Evolutionary conservation across 768 basidiomycete genomes (phyloP).

Genomic region (Russula virescens): DNA sequence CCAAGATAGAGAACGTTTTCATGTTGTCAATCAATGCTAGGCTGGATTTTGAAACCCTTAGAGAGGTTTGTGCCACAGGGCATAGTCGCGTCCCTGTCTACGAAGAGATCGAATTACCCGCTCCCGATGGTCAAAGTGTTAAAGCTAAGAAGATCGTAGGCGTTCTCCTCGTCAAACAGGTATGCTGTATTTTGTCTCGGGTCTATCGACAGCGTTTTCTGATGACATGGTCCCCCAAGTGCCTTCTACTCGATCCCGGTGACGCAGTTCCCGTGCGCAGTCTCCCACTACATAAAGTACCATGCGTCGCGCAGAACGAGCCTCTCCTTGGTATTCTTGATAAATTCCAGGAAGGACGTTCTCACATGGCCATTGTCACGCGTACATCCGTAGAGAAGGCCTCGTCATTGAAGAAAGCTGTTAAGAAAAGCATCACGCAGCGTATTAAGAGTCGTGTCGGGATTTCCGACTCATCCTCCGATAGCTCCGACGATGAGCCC

Average conservation of each 20-base stretch:
- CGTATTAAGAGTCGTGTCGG: constrained; percentile 71
- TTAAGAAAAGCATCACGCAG: constrained; percentile 74
- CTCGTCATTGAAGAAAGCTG: constrained; percentile 76
- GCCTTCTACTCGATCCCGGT: constrained; percentile 29
- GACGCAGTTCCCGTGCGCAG: constrained; percentile 80
- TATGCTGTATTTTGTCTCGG: constrained; percentile 17
- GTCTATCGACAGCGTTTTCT: neutral
- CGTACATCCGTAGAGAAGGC: constrained; percentile 41
- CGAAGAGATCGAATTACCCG: constrained; percentile 25
- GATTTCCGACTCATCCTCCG: constrained; percentile 39
- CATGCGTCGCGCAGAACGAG: constrained; percentile 82
- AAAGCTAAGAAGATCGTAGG: constrained; percentile 81
- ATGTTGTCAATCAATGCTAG: constrained; percentile 84
- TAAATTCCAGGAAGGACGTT: constrained; percentile 84
- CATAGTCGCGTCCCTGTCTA: constrained; percentile 27
- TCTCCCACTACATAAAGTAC: constrained; percentile 81
- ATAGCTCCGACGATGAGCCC: constrained; percentile 41
- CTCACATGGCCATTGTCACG: constrained; percentile 84
- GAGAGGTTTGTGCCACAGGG: constrained; percentile 22
- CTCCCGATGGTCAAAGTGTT: constrained; percentile 30
- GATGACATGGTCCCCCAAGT: constrained; percentile 20
- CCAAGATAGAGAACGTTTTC: constrained; percentile 71
- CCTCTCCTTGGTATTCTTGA: constrained; percentile 80
- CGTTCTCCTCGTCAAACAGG: constrained; percentile 80
- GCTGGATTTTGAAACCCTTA: constrained; percentile 72